Base-by-base conservation (phyloP, 2,329 filamentous ascomycete species). In the Claviceps digitariae region DNA sequence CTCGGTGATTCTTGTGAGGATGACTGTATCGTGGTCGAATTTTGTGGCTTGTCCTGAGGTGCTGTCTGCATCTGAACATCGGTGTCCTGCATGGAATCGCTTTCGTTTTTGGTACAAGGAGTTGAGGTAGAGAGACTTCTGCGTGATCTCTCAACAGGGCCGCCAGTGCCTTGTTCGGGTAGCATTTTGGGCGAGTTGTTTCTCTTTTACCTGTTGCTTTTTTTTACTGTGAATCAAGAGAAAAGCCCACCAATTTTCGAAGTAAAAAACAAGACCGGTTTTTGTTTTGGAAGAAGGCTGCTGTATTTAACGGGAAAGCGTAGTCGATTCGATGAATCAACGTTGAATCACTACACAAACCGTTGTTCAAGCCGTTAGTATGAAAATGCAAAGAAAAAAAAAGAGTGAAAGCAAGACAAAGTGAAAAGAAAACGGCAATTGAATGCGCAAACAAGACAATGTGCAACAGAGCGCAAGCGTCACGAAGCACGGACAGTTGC, bases 91-190 rank as follows among this genome's bases (percentile, higher is more conserved):
- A 70, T 67, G 49, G 72, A 56, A 51, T 77, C 73, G 53, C 69
- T 68, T 20, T 73, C 69, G 34, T 66, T 64, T 50, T 74, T 73
- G 41, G 72, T 66, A 40, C 67, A 65, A n/a, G 73, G 71, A 56
- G 62, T 70, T 58, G 60, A 73, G 7, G 66, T 67, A 2, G 67
- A 69, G 23, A 69, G 54, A 54, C 61, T 69, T 51, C 66, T 61
- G 49, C 66, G 59, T 40, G 66, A 63, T 50, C 67, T 57, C 57
- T 67, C 67, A 25, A 69, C 59, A 31, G 65, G 65, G 51, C 73
- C 68, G 52, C 72, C 72, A 54, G 72, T 68, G 51, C 71, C 71
- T 64, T 77, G 74, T 57, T 77, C 72, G 57, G 67, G 69, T 65
- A 73, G 68, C 61, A 69, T 73, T 9, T 51, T 56, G 15, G 7